A percentile compares a stretch with the other conserved stretches of the same genome.
Conservation (phyloP, 148 eudicot genomes). For the Chenopodium formosanum region DNA sequence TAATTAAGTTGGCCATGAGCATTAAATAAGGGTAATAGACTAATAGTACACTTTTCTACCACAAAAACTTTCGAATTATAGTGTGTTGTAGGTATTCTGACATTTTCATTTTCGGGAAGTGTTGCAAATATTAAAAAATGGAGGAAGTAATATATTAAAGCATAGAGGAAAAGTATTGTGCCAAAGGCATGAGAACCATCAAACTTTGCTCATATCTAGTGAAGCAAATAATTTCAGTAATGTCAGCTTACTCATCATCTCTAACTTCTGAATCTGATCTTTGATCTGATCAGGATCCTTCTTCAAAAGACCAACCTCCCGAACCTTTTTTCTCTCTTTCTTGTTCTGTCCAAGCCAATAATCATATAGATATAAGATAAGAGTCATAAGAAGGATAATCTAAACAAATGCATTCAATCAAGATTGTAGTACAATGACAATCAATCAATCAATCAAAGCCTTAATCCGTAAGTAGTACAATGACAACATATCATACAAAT, state of each 20-base stretch:
- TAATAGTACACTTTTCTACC: too few relatives aligned
- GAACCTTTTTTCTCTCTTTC: constrained; percentile 93
- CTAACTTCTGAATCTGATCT: constrained; percentile 90
- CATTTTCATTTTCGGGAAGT: too few relatives aligned
- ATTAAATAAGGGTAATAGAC: too few relatives aligned
- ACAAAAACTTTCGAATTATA: too few relatives aligned
- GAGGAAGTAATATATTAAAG: neutral
- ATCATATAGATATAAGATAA: constrained; percentile 14
- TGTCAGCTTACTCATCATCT: constrained; percentile 77
- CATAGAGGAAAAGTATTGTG: neutral
- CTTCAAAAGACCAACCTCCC: constrained; percentile 96
- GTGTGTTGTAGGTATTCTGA: too few relatives aligned
- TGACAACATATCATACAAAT: neutral
- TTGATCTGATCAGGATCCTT: constrained; percentile 89
- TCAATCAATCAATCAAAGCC: too few relatives aligned
- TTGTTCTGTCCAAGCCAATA: constrained; percentile 64
- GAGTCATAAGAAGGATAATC: neutral
- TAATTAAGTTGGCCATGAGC: too few relatives aligned
- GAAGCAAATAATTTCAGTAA: neutral
- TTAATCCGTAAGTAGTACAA: too few relatives aligned
- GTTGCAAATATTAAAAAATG: too few relatives aligned
- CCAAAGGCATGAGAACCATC: neutral
- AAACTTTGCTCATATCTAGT: neutral
- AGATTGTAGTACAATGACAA: neutral
- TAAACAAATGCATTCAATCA: neutral